Evolutionary conservation across 768 basidiomycete species (phyloP), one percentile per base, ranked within the genome.

Genomic region (Gymnopilus dilepis): DNA sequence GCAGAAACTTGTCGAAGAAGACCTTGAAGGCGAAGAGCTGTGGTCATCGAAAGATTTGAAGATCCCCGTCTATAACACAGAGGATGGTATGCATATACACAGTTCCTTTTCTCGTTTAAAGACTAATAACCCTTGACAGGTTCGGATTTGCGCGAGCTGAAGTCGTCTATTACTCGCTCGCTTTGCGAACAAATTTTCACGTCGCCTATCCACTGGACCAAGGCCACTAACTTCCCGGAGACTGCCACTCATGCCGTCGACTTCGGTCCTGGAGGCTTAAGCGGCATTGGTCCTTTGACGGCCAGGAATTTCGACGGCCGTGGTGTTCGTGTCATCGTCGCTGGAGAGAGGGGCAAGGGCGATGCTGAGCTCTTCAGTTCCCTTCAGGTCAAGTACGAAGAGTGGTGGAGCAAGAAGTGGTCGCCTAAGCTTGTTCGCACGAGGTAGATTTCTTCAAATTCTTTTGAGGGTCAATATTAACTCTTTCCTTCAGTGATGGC

Each of bases 141-240:
- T 55, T 85, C 89, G 48, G 96, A 99, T 76, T 82, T 99, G 70
- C 89, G 96, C 45, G 64, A 78, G 21, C 73, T 84, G 7, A 68
- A 80, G n/a, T 80, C 84, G 1, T 93, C 94, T 0, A 81, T 99
- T 63, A 94, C 95, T 45, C 86, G 87, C 21, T 94, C 93, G 0
- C 83, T 99, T 24, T 95, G 91, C 75, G 92, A 95, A 65, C 95
- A 97, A 73, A 95, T 99, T 67, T 97, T 97, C 74, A 92, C 90
- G 1, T 83, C 82, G 31, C 92, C 94, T 12, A 95, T 99, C 66
- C 92, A 97, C 78, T 99, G 97, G 97, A 79, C 84, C 41, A 88
- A 89, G 69, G 95, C 95, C 5, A 96, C 94, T 33, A 79, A 87
- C 63, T 97, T 99, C 85, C 92, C 95, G 0, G 84, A 91, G 62